Base-by-base conservation (phyloP, 192 early-diverging fungal species). In the Podila verticillata region DNA sequence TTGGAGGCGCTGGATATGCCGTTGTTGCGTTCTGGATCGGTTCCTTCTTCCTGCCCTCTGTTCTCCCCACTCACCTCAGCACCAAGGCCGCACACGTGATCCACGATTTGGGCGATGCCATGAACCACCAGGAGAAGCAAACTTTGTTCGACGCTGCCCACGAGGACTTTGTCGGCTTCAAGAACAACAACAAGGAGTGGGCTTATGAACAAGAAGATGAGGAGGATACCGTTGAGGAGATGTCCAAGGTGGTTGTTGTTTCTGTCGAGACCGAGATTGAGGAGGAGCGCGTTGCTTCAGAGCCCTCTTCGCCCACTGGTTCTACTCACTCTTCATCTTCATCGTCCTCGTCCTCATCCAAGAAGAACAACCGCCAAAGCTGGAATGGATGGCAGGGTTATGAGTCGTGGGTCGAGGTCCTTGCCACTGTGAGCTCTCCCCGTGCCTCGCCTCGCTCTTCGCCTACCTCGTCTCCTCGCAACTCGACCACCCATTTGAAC, bases 1-100 rank as follows among this genome's bases (percentile, higher is more conserved):
- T 91, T 29, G 91, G 89, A 48, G 92, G 92, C 7, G 83, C 84
- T 31, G 71, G 91, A 29, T 93, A 92, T 77, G 87, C 92, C 7
- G 74, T 87, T 9, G 83, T 90, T 19, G 82, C 87, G 7, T 93
- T 89, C 61, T 88, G 78, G 61, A 63, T 82, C 29, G 84, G 86
- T 3, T 83, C 83, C 39, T 77, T 69, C 44, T 84, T 82, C 58
- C 54, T 88, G 34, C 88, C 88, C 10, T 79, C 59, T 7, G 68
- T 85, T 3, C 66, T 79, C 26, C 68, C 66, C 20, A 68, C 75
- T 7, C 54, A 61, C 22, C 83, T 72, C 56, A 80, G 72, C 30
- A 57, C 65, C 54, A 80, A 80, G 56, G 77, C 77, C 39, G 58
- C 77, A 8, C 65, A 80, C 64, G 57, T 80, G 9, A 72, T 80